Evolutionary conservation across 768 basidiomycete genomes (phyloP).

Genomic region (Steccherinum ochraceum): DNA sequence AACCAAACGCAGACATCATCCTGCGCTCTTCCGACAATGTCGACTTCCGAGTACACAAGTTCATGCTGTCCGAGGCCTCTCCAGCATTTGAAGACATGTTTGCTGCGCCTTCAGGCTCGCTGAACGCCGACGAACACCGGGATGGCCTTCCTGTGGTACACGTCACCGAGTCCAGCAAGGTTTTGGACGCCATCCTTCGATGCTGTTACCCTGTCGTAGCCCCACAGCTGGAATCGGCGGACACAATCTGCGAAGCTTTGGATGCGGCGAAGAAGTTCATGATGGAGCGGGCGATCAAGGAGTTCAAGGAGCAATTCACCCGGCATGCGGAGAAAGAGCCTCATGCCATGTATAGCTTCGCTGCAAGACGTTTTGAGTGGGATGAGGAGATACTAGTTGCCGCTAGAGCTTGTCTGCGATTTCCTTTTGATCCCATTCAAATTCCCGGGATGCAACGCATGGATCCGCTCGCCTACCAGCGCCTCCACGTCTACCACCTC

Average conservation of each 20-base stretch:
- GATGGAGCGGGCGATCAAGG: background rate
- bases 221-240: background rate
- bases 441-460: too few species aligned
- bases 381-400: background rate
- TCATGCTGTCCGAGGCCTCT: conserved; percentile 49
- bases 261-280: background rate
- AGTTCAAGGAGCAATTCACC: background rate
- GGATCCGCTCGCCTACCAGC: too few species aligned
- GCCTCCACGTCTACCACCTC: too few species aligned
- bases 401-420: too few species aligned
- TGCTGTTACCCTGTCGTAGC: background rate
- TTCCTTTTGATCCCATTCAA: too few species aligned
- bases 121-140: background rate
- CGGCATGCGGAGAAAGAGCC: background rate
- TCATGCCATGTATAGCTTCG: background rate
- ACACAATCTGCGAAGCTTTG: background rate
- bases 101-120: conserved; percentile 37
- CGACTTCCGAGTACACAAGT: conserved; percentile 46
- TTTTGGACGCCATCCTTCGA: background rate
- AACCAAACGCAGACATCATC: conserved; percentile 34
- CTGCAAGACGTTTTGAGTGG: background rate
- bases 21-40: conserved; percentile 47
- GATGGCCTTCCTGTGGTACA: background rate
- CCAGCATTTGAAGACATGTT: conserved; percentile 54
- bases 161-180: background rate